Percentiles rank a stretch among this genome's conserved stretches.
Evolutionary conservation across 495 filamentous ascomycete genomes (phyloP).

Genomic region (Aeminium ludgeri): DNA sequence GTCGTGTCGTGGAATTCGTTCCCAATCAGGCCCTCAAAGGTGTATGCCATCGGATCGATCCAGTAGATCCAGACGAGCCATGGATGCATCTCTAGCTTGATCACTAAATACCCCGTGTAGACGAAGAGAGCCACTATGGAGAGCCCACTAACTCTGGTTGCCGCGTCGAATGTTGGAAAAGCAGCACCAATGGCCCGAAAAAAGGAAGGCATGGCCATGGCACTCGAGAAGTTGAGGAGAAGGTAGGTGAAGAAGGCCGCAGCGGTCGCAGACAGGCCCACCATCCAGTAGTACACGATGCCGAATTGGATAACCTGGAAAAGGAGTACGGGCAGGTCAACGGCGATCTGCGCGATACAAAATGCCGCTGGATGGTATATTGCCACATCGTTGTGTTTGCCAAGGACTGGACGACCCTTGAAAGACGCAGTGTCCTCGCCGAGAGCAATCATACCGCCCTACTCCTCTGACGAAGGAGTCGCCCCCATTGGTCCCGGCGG

Average conservation of each 20-base stretch:
- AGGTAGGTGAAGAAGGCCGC: conserved; percentile 55
- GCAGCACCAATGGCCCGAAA: conserved; percentile 32
- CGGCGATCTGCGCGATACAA: conserved; percentile 57
- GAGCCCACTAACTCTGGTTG: conserved; percentile 32
- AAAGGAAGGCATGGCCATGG: conserved; percentile 31
- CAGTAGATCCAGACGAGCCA: conserved; percentile 83
- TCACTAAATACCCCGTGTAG: conserved; percentile 79
- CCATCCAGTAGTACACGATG: conserved; percentile 63
- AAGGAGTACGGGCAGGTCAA: conserved; percentile 47
- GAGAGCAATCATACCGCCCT: conserved; percentile 1
- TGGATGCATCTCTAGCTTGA: too few species aligned
- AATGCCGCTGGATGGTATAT: conserved; percentile 74
- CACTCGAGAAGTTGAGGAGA: conserved; percentile 38
- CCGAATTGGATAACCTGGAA: conserved; percentile 37
- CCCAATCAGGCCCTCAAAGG: conserved; percentile 71
- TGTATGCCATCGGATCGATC: conserved; percentile 65
- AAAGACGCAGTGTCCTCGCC: conserved; percentile 2
- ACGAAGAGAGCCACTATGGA: conserved; percentile 40
- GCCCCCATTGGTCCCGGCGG: too few species aligned
- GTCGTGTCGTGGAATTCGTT: conserved; percentile 59
- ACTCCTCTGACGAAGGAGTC: too few species aligned
- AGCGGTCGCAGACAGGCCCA: conserved; percentile 51
- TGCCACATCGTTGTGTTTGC: conserved; percentile 70
- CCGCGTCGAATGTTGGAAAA: conserved; percentile 26
- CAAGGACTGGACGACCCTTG: conserved; percentile 54